Conservation (phyloP, 768 basidiomycete species). For the Tephrocybe sp. region DNA sequence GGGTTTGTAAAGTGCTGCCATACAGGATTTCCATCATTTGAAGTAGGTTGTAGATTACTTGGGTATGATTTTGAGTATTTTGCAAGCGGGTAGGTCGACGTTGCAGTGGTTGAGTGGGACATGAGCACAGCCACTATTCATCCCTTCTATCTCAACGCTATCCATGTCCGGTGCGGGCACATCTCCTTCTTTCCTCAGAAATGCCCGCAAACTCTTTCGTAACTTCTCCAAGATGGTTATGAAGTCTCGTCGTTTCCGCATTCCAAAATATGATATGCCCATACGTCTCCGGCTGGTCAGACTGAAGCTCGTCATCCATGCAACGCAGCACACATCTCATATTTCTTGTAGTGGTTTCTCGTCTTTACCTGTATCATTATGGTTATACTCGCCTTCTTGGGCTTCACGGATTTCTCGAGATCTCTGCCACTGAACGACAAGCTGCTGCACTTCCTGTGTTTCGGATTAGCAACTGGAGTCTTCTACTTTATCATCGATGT, state of each 20-base stretch:
- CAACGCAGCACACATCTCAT: conserved; percentile 7
- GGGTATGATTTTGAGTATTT: conserved; percentile 75
- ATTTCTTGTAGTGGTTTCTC: conserved; percentile 72
- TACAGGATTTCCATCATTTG: conserved; percentile 41
- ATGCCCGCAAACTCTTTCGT: conserved; percentile 36
- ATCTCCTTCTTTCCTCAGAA: conserved; percentile 15
- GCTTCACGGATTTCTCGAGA: conserved; percentile 70
- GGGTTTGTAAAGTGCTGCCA: conserved; percentile 85
- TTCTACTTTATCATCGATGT: conserved; percentile 90
- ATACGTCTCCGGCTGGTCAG: conserved; percentile 70
- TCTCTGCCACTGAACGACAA: conserved; percentile 77
- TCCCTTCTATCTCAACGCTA: conserved; percentile 2
- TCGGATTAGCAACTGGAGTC: conserved; percentile 70
- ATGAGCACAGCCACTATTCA: conserved; percentile 25
- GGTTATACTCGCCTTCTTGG: conserved; percentile 69
- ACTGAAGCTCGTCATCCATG: conserved; percentile 14
- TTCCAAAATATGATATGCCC: conserved; percentile 71
- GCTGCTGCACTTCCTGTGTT: conserved; percentile 76
- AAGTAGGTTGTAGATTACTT: conserved; percentile 18
- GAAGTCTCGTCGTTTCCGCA: conserved; percentile 63
- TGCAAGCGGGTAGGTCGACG: conserved; percentile 52
- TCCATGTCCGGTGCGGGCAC: conserved; percentile 11
- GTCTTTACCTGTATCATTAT: conserved; percentile 68
- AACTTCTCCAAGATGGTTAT: conserved; percentile 60
- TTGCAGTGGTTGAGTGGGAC: conserved; percentile 59